Percentiles rank a stretch among this genome's conserved stretches.
Evolutionary conservation across 2,329 filamentous ascomycete genomes (phyloP).

Genomic region (Diaporthe citrichinensis): DNA sequence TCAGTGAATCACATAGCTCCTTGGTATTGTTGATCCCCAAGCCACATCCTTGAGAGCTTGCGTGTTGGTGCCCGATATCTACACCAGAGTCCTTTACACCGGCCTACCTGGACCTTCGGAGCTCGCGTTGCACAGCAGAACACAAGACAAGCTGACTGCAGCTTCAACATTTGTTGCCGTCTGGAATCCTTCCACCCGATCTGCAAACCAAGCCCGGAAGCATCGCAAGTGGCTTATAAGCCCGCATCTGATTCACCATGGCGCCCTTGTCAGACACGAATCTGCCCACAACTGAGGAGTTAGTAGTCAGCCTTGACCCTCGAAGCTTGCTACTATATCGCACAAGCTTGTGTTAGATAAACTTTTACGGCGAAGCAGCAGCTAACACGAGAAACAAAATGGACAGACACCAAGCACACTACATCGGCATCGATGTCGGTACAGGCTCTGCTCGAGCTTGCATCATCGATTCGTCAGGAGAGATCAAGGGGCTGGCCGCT

Average conservation of each 20-base stretch:
- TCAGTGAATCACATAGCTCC: conserved; percentile 22
- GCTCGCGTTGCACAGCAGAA: conserved; percentile 25
- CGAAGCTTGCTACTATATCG: conserved; percentile 18
- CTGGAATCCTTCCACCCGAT: background rate
- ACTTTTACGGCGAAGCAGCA: background rate
- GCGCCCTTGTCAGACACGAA: conserved; percentile 28
- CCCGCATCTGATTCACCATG: conserved; percentile 27
- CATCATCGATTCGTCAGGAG: conserved; percentile 91
- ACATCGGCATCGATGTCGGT: conserved; percentile 93
- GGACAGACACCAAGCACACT: conserved; percentile 63
- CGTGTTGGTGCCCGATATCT: conserved; percentile 30
- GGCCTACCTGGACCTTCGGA: background rate
- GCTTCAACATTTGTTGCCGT: background rate
- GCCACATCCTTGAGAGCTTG: conserved; percentile 21
- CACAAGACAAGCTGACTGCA: conserved; percentile 28
- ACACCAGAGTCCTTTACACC: conserved; percentile 1
- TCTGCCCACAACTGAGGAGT: conserved; percentile 41
- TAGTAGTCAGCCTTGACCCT: conserved; percentile 18
- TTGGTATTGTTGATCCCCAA: conserved; percentile 33
- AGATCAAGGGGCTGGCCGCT: conserved; percentile 83
- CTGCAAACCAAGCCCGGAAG: conserved; percentile 7
- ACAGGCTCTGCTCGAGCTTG: conserved; percentile 96
- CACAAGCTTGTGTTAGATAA: background rate
- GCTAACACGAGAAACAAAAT: conserved; percentile 26
- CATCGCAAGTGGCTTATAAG: conserved; percentile 20